Evolutionary conservation across 768 basidiomycete genomes (phyloP).

Genomic region (Boletales sp.): DNA sequence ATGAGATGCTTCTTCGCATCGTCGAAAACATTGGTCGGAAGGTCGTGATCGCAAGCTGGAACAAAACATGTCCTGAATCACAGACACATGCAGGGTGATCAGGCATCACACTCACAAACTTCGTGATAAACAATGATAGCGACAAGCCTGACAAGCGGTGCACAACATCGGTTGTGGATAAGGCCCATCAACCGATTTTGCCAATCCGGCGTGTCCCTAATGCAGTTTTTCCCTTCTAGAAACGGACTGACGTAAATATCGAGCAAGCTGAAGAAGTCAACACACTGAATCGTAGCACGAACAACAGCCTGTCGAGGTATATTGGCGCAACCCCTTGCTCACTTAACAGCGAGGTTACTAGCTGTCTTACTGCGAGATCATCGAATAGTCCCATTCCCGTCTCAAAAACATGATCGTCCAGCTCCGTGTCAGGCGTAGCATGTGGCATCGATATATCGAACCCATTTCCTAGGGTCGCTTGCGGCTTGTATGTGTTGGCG

Average conservation of each 20-base stretch:
- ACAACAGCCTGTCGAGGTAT: conserved; percentile 15
- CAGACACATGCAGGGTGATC: too few species aligned
- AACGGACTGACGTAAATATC: not conserved
- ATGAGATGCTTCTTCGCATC: conserved; percentile 13
- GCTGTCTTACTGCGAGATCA: conserved; percentile 8
- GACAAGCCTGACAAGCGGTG: conserved; percentile 17
- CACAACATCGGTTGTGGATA: conserved; percentile 5
- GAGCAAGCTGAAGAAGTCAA: too few species aligned
- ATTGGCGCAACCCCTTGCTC: conserved; percentile 14
- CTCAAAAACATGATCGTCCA: conserved; percentile 15
- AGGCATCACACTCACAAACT: conserved; percentile 9
- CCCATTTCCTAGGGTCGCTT: conserved; percentile 16
- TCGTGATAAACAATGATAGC: conserved; percentile 20
- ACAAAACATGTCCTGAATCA: not conserved
- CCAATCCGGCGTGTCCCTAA: conserved; percentile 13
- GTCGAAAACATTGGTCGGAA: conserved; percentile 1
- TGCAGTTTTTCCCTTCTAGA: conserved; percentile 11
- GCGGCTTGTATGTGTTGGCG: conserved; percentile 11
- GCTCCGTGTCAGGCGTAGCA: not conserved
- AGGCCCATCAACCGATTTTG: conserved; percentile 3
- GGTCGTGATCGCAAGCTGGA: conserved; percentile 7
- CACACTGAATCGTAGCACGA: conserved; percentile 21
- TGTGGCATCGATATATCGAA: conserved; percentile 18
- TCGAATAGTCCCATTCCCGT: conserved; percentile 16
- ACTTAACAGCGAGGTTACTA: conserved; percentile 8